A percentile compares a stretch with the other conserved stretches of the same genome.
phyloP scores from a whole-genome alignment of 1,284 basidiomycete genomes.

The Rhizoctonia solani region DNA sequence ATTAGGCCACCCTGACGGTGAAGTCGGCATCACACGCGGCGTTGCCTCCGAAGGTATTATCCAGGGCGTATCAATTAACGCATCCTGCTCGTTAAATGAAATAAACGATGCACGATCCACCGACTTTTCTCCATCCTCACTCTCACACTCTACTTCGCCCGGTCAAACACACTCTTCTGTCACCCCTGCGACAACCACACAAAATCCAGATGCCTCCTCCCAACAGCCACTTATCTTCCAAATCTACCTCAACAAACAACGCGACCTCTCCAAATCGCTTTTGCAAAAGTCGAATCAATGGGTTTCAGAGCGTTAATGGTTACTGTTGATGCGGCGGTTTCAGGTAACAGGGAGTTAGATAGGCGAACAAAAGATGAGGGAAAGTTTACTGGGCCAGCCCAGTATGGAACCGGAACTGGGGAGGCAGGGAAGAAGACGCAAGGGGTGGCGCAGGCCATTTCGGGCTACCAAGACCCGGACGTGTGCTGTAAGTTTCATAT shows the following conservation, averaged over 20 bases:
- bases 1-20: conserved; percentile 84
- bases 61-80: conserved; percentile 86
- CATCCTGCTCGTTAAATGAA: conserved; percentile 74
- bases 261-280: conserved; percentile 68
- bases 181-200: neutral
- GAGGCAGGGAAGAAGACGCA: conserved; percentile 43
- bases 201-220: conserved; percentile 46
- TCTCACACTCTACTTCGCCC: neutral
- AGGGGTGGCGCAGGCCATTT: conserved; percentile 51
- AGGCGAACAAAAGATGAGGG: conserved; percentile 49
- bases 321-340: conserved; percentile 87
- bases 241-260: conserved; percentile 82
- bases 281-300: conserved; percentile 70
- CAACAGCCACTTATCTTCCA: conserved; percentile 78
- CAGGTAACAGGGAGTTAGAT: conserved; percentile 86
- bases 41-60: conserved; percentile 73
- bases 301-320: conserved; percentile 88
- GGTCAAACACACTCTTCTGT: conserved; percentile 8
- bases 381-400: conserved; percentile 19
- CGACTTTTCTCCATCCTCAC: conserved; percentile 30
- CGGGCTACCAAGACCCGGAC: conserved; percentile 52
- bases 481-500: conserved; percentile 42
- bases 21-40: conserved; percentile 80
- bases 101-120: conserved; percentile 59
- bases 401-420: conserved; percentile 46